These are phyloP conservation scores for Iris pallida DNA, from an alignment of 116 monocot species.

Conservation along the genomic window DNA sequence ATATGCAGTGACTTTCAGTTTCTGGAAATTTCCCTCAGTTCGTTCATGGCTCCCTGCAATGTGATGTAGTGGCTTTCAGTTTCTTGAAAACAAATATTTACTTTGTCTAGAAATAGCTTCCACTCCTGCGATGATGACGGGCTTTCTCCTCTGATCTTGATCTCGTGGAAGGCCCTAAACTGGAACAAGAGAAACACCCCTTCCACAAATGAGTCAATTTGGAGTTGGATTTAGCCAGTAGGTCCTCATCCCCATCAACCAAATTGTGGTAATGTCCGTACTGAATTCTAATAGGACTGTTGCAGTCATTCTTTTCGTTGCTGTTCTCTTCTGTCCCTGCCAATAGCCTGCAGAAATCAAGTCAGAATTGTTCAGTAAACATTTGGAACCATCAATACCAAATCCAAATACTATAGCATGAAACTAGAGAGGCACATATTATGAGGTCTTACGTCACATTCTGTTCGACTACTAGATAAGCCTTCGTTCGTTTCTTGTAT, in stretches of 20 bases:
- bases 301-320: not conserved
- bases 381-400: not conserved
- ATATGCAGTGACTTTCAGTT: no score
- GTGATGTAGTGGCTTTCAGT: no score
- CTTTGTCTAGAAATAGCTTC: not conserved
- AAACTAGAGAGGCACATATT: not conserved
- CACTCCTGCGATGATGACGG: not conserved
- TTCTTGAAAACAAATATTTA: not conserved
- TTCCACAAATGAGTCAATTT: not conserved
- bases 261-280: not conserved
- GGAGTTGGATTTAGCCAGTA: not conserved
- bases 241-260: not conserved
- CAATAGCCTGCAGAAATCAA: conserved; percentile 2
- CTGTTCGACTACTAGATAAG: not conserved
- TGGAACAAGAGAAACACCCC: not conserved
- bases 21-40: no score
- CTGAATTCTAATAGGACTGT: not conserved
- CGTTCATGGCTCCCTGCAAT: no score
- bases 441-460: conserved; percentile 2
- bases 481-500: not conserved
- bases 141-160: not conserved
- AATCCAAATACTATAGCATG: no score
- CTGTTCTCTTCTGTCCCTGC: not conserved
- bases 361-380: not conserved
- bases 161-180: not conserved